Base-by-base conservation (phyloP, 768 basidiomycete genomes). In the Tricholoma terreum region DNA sequence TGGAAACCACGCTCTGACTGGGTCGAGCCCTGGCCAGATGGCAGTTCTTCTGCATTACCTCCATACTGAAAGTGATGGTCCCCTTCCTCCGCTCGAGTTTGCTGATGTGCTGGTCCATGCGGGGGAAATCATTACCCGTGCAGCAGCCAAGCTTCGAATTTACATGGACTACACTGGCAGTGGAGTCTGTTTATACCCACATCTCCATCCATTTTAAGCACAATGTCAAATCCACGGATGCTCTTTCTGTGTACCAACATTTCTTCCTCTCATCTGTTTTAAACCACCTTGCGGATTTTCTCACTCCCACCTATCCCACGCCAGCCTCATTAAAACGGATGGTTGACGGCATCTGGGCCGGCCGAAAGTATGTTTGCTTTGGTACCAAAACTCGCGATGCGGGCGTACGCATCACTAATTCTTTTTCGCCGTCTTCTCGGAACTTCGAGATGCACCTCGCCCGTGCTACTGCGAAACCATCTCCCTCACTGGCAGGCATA, bases 331-430 rank as follows among this genome's bases (percentile, higher is more conserved):
- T 87, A 69, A 71, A 75, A 19, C 81, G 89, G 6, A 77, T 90
- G 71, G 46, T 55, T 3, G 89, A 91, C 60, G 85, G 86, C 4
- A 77, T 82, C 15, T 88, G 86, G 85, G 77, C 83, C 0, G 86
- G 89, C 21, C 89, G 89, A 8, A 90, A 87, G 0, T 88, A 82
- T 65, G 78, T 83, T 48, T 75, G 70, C 58, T 90, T 85, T 84
- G 89, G 89, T 0, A 77, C 77, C 10, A 84, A 89, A 45, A 87
- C 87, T 69, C 81, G 84, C 52, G 88, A 90, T 65, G 74, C 77
- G 0, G 82, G 85, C 1, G 65, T 90, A 1, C 84, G 88, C 4
- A 71, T 89, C 17, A 77, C 77, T 58, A 84, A 83, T 49, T 71
- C 74, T 0, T 63, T 72, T 11, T 75, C 80, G 0, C 79, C 77